Conservation (phyloP, 305 asterid genomes). For the Solanum chacoense region DNA sequence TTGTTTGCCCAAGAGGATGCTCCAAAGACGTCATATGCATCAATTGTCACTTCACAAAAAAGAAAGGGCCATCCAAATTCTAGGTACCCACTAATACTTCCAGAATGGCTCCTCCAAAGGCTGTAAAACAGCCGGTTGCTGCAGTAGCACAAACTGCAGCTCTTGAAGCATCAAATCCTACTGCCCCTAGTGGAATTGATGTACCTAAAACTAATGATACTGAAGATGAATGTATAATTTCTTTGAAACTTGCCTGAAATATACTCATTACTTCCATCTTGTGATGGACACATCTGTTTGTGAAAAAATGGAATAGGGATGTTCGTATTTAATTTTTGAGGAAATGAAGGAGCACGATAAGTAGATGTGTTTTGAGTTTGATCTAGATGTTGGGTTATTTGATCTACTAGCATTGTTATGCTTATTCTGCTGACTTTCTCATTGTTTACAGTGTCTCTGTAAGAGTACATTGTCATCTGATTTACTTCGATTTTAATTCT, state of each 20-base stretch:
- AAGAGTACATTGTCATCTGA: slow-evolving; percentile 1
- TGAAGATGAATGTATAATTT: slow-evolving; percentile 53
- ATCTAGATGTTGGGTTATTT: background rate
- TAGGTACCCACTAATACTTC: slow-evolving; percentile 53
- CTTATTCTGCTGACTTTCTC: background rate
- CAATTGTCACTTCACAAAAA: slow-evolving; percentile 58
- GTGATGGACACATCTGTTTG: background rate
- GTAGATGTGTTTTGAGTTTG: background rate
- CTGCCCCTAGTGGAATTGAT: slow-evolving; percentile 6
- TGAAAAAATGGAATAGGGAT: background rate
- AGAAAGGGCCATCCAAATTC: slow-evolving; percentile 38
- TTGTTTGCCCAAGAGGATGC: slow-evolving; percentile 45
- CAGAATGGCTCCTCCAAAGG: slow-evolving; percentile 21
- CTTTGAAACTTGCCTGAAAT: background rate
- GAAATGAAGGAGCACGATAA: background rate
- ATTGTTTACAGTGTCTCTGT: background rate
- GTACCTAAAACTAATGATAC: slow-evolving; percentile 37
- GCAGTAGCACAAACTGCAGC: slow-evolving; percentile 29
- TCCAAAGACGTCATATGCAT: slow-evolving; percentile 84
- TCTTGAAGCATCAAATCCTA: slow-evolving; percentile 28
- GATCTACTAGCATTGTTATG: background rate
- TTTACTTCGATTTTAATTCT: background rate
- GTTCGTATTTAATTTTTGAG: background rate
- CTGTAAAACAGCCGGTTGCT: slow-evolving; percentile 32
- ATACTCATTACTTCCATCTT: background rate